A percentile compares a stretch with the other conserved stretches of the same genome.
phyloP scores from a whole-genome alignment of 2,329 filamentous ascomycete genomes.

The Xylariaceae sp. region DNA sequence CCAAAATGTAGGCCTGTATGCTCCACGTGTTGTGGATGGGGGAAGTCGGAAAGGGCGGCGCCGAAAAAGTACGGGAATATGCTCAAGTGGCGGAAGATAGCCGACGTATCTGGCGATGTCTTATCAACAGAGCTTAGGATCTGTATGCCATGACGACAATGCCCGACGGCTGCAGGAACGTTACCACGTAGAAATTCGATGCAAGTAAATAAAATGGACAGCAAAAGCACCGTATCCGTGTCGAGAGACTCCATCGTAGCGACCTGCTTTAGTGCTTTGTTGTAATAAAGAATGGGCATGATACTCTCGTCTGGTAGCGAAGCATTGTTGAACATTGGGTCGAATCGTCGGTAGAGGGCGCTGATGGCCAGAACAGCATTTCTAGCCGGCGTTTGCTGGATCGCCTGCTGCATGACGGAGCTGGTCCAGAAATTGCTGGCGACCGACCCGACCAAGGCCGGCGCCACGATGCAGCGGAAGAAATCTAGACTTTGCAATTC shows the following conservation, averaged over 20 bases:
- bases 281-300: conserved; percentile 21
- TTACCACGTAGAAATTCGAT: conserved; percentile 61
- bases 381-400: conserved; percentile 21
- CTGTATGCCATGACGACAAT: conserved; percentile 38
- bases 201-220: conserved; percentile 54
- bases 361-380: conserved; percentile 30
- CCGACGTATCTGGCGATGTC: conserved; percentile 16
- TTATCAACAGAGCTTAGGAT: conserved; percentile 16
- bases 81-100: conserved; percentile 22
- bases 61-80: conserved; percentile 30
- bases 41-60: conserved; percentile 19
- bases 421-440: conserved; percentile 24
- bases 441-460: conserved; percentile 16
- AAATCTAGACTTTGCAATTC: conserved; percentile 27
- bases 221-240: conserved; percentile 8
- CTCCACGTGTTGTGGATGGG: background rate
- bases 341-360: conserved; percentile 24
- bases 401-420: conserved; percentile 23
- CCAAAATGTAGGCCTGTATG: background rate
- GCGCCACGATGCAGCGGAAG: conserved; percentile 27
- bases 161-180: conserved; percentile 48
- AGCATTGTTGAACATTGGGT: background rate
- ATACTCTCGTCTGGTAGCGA: background rate
- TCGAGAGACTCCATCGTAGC: conserved; percentile 15
- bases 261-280: conserved; percentile 22